Base-by-base conservation (phyloP, 2,329 filamentous ascomycete genomes). In the Alternaria sp. region DNA sequence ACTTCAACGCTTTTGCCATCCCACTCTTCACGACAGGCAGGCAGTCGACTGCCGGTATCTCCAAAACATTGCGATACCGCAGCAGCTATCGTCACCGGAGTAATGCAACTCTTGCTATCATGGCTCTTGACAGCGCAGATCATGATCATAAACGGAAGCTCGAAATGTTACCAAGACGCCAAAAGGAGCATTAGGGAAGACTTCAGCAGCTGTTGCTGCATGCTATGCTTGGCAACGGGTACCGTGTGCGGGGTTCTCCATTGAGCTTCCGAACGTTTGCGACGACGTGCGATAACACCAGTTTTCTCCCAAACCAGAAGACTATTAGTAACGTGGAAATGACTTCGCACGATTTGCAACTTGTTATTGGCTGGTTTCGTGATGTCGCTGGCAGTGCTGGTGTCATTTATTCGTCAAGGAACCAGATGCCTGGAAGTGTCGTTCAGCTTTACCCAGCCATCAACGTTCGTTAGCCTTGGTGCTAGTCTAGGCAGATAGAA, bases 141-240 rank as follows among this genome's bases (percentile, higher is more conserved):
- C 60, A 55, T 28, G 12, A 47, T 68, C 64, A 34, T 38, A 69
- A 61, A 3, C 38, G 65, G 65, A 66, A 69, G 67, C 67, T 69
- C 56, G 54, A 53, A 64, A 39, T 61, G 62, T 39, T 43, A 63
- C 62, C 62, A 64, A 64, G 62, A 44, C 62, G 60, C 60, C 55
- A 64, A 51, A 55, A 38, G 42, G 22, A 42, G 56, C 48, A 26
- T 42, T 28, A 22, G 52, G 36, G 51, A 52, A 49, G 51, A 36
- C 20, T 51, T 52, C 48, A 43, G 32, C 47, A 47, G 42, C 36
- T 41, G 43, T 44, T 58, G 22, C 49, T 44, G 52, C 46, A 56
- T 22, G 34, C 24, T 56, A 22, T 9, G 54, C 62, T 64, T 64
- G 62, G 62, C 62, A 59, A 62, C 62, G 55, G 55, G 57, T 42